Evolutionary conservation across 2,329 filamentous ascomycete species (phyloP).

Genomic region (Trichoderma koningiopsis): DNA sequence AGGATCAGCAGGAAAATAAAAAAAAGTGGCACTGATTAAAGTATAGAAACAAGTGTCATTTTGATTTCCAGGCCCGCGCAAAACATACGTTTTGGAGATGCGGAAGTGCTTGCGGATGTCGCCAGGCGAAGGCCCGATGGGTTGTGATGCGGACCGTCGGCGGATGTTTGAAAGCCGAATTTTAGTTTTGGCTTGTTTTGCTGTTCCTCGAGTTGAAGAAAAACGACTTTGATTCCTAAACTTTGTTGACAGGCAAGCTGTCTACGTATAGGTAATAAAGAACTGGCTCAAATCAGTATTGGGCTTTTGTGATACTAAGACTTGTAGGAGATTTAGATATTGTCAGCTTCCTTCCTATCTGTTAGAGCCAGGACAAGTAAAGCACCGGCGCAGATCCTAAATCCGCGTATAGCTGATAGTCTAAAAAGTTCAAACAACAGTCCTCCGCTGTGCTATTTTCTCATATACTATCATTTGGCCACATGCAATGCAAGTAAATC

Average conservation of each 20-base stretch:
- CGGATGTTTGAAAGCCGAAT: constrained; percentile 10
- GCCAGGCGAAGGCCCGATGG: constrained; percentile 10
- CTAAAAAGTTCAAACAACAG: not conserved
- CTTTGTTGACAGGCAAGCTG: not conserved
- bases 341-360: not conserved
- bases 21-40: not conserved
- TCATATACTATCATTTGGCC: too few relatives aligned
- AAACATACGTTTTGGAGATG: not conserved
- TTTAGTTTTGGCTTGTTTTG: not conserved
- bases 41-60: not conserved
- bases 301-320: too few relatives aligned
- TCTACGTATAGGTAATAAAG: not conserved
- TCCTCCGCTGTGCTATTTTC: not conserved
- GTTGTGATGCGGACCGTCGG: constrained; percentile 10
- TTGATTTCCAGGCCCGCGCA: not conserved
- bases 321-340: not conserved
- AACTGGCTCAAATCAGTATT: not conserved
- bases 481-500: too few relatives aligned
- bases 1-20: not conserved
- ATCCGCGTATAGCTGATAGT: not conserved
- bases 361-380: not conserved
- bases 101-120: constrained; percentile 1
- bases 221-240: too few relatives aligned
- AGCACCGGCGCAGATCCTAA: not conserved
- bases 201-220: not conserved